Evolutionary conservation across 2,329 filamentous ascomycete genomes (phyloP).

Genomic region (Monosporascus sp.): DNA sequence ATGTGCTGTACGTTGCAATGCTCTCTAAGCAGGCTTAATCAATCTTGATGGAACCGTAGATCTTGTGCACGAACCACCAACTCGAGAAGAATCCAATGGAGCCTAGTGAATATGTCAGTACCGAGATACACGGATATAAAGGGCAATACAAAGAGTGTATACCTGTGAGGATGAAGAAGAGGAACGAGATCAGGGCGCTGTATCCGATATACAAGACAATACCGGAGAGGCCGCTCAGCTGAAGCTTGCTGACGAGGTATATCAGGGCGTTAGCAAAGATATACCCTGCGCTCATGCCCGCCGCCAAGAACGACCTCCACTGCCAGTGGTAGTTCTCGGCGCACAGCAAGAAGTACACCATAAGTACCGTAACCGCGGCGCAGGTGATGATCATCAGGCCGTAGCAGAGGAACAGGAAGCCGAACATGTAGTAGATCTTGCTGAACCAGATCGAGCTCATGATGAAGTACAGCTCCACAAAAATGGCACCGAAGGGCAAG

Average conservation of each 20-base stretch:
- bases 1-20: not conserved
- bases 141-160: slow-evolving; percentile 35
- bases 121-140: not conserved
- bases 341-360: slow-evolving; percentile 95
- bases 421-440: slow-evolving; percentile 99
- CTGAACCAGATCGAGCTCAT: slow-evolving; percentile 99
- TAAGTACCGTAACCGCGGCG: slow-evolving; percentile 83
- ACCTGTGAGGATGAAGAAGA: slow-evolving; percentile 95
- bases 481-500: slow-evolving; percentile 92
- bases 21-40: slow-evolving; percentile 49
- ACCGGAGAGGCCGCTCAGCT: slow-evolving; percentile 76
- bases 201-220: slow-evolving; percentile 93
- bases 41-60: slow-evolving; percentile 97
- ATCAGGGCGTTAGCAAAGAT: slow-evolving; percentile 88
- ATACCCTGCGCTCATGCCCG: slow-evolving; percentile 84
- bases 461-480: slow-evolving; percentile 98
- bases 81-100: slow-evolving; percentile 94
- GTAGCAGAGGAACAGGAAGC: slow-evolving; percentile 96
- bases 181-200: slow-evolving; percentile 78
- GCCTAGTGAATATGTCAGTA: slow-evolving; percentile 46
- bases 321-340: slow-evolving; percentile 99
- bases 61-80: slow-evolving; percentile 90
- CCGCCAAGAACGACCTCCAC: slow-evolving; percentile 89
- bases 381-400: slow-evolving; percentile 95
- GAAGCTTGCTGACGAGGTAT: slow-evolving; percentile 86